A percentile compares a stretch with the other conserved stretches of the same genome.
These are phyloP conservation scores for Epichloe sibirici DNA, from an alignment of 2,329 filamentous ascomycete genomes.

Conservation along the genomic window DNA sequence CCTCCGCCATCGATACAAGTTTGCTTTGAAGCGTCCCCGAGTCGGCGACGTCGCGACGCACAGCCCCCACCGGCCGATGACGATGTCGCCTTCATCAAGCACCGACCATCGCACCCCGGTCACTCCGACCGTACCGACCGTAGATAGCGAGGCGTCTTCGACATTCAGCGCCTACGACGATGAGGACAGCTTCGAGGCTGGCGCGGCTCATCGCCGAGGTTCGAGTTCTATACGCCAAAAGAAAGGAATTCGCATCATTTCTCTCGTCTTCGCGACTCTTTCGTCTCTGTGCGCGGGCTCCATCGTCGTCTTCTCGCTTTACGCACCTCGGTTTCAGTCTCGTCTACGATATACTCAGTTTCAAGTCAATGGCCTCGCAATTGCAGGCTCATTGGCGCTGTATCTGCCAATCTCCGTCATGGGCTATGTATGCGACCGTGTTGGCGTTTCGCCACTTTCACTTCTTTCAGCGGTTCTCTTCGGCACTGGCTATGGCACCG, in stretches of 20 bases:
- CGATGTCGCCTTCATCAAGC: slow-evolving; percentile 3
- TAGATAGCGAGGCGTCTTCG: slow-evolving; percentile 3
- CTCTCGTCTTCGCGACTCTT: slow-evolving; percentile 42
- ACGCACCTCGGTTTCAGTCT: slow-evolving; percentile 80
- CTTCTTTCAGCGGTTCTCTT: slow-evolving; percentile 63
- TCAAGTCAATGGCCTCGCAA: slow-evolving; percentile 82
- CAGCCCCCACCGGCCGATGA: not conserved
- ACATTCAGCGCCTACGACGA: slow-evolving; percentile 4
- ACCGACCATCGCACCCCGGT: slow-evolving; percentile 1
- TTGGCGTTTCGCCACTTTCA: slow-evolving; percentile 67
- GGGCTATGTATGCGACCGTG: slow-evolving; percentile 84
- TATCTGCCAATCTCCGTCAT: slow-evolving; percentile 87
- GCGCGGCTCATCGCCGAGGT: slow-evolving; percentile 11
- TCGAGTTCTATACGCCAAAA: slow-evolving; percentile 16
- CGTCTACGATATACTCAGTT: slow-evolving; percentile 80
- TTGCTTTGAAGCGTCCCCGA: not conserved
- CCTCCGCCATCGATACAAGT: not conserved
- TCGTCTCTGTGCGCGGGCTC: slow-evolving; percentile 71
- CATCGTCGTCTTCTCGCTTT: slow-evolving; percentile 87
- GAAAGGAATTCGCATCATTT: slow-evolving; percentile 28
- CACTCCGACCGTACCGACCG: not conserved
- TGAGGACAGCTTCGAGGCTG: slow-evolving; percentile 8
- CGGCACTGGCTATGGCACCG: slow-evolving; percentile 68
- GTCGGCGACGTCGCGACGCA: not conserved
- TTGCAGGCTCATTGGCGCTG: slow-evolving; percentile 74